Base-by-base conservation (phyloP, 495 filamentous ascomycete genomes). In the Daldinia loculata region DNA sequence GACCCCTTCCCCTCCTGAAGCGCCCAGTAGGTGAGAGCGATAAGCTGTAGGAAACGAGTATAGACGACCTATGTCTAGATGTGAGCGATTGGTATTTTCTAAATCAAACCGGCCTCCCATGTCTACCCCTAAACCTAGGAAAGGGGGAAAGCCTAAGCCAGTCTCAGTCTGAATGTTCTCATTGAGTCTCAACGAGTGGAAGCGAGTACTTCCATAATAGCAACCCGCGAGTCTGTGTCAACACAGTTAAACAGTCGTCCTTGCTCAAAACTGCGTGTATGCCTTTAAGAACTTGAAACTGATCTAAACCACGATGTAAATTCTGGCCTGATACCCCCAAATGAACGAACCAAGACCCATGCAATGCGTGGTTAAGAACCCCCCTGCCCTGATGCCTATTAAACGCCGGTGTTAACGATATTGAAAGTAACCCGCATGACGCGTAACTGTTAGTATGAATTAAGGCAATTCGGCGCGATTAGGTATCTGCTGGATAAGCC, bases 171-270 rank as follows among this genome's bases (percentile, higher is more conserved):
- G 26, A 67, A 52, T 12, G 12, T 50, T 45, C 29, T 39, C 17
- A 14, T 58, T 27, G 29, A 17, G 8, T n/a, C 50, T 62, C 60
- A 17, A 51, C 24, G 17, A 72, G 56, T n/a, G 56, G 65, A 59
- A 57, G 57, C 59, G 61, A 66, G 65, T 66, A 66, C 57, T 41
- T 66, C 17, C 43, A 8, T 66, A 65, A 17, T 64, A 56, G 26
- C n/a, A 48, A 48, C 17, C 5, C n/a, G 15, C 7, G n/a, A 8
- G 8, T 22, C 17, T 17, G 9, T 22, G 8, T 9, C 8, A 32
- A 9, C 30, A 32, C 9, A 9, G 30, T 32, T 32, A 11, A 32
- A 8, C 6, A 11, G 8, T 32, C 8, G 30, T 2, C 1, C 30
- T 11, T 32, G 8, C 6, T n/a, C n/a, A 8, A 45, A 45, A 45